A percentile compares a stretch with the other conserved stretches of the same genome.
Evolutionary conservation across 148 eudicot species (phyloP).

Genomic region (Heliosperma pusillum): DNA sequence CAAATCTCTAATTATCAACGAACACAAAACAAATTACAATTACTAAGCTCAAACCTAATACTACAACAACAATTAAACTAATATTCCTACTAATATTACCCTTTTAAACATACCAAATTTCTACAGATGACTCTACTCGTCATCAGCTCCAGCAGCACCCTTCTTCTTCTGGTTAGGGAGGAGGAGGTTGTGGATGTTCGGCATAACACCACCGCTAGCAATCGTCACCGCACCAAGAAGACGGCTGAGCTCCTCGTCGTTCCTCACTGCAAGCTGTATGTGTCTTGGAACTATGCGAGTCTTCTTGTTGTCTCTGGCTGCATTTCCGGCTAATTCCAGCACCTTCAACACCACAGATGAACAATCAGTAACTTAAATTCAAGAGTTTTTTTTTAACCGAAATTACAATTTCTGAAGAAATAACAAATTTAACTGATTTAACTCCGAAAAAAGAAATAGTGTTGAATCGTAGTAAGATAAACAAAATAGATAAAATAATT

Average conservation of each 20-base stretch:
- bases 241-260: slow-evolving; percentile 36
- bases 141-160: slow-evolving; percentile 20
- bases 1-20: background rate
- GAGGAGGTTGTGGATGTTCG: slow-evolving; percentile 39
- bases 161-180: slow-evolving; percentile 26
- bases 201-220: slow-evolving; percentile 40
- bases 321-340: slow-evolving; percentile 39
- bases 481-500: too few species aligned
- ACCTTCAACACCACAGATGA: slow-evolving; percentile 14
- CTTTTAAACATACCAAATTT: background rate
- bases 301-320: slow-evolving; percentile 44
- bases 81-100: background rate
- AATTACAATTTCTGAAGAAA: background rate
- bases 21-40: background rate
- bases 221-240: slow-evolving; percentile 36
- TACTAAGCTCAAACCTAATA: background rate
- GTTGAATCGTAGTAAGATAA: too few species aligned
- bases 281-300: slow-evolving; percentile 36
- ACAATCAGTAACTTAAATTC: background rate
- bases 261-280: slow-evolving; percentile 38
- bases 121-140: slow-evolving; percentile 12
- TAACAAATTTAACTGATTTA: too few species aligned
- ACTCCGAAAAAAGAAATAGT: too few species aligned
- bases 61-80: background rate
- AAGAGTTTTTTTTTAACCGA: background rate